Evolutionary conservation across 129 eudicot genomes (phyloP).

Genomic region (Gnaphalium uliginosum): DNA sequence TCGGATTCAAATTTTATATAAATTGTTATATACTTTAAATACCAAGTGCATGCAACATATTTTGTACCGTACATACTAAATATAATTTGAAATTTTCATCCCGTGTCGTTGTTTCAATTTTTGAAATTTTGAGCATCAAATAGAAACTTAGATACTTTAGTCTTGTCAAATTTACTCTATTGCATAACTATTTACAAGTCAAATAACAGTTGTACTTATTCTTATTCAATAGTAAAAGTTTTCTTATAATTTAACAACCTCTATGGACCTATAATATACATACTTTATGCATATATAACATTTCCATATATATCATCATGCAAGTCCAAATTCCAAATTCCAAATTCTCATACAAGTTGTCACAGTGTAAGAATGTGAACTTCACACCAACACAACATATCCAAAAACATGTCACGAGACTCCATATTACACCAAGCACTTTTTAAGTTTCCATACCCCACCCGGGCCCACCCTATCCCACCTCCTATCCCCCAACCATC

Average conservation of each 20-base stretch:
- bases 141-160: too few relatives aligned
- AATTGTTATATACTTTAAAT: neutral
- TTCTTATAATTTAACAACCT: too few relatives aligned
- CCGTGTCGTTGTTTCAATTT: too few relatives aligned
- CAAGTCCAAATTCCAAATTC: conserved; percentile 31
- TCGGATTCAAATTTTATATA: neutral
- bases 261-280: neutral
- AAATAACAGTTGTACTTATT: too few relatives aligned
- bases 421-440: conserved; percentile 32
- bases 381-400: conserved; percentile 30
- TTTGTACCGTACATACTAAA: too few relatives aligned
- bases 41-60: neutral
- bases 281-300: too few relatives aligned
- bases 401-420: conserved; percentile 64
- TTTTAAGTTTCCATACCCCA: conserved; percentile 23
- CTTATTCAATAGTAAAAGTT: too few relatives aligned
- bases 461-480: conserved; percentile 3
- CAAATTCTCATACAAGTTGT: conserved; percentile 24
- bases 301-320: conserved; percentile 11
- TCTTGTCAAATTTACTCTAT: too few relatives aligned
- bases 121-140: too few relatives aligned
- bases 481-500: conserved; percentile 35
- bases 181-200: too few relatives aligned
- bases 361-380: conserved; percentile 32
- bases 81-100: too few relatives aligned